Conservation (phyloP, 192 early-diverging fungal species). For the Coemansia sp. region DNA sequence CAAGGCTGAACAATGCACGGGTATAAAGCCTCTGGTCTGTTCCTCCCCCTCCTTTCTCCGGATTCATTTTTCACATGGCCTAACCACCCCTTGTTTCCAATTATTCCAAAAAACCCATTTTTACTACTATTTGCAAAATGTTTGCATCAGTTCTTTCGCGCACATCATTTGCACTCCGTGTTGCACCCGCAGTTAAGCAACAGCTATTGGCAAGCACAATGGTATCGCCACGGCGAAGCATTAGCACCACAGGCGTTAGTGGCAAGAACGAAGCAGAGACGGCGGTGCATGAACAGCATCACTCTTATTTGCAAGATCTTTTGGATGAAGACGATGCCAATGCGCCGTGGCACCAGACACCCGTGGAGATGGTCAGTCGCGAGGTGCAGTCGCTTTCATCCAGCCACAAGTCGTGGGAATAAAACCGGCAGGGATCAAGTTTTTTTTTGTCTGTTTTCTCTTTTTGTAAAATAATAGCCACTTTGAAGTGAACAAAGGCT, state of each 20-base stretch:
- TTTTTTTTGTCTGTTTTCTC: constrained; percentile 2
- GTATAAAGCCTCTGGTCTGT: no score
- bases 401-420: constrained; percentile 37
- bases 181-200: no score
- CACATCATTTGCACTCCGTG: neutral
- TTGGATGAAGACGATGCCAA: constrained; percentile 44
- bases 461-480: constrained; percentile 12
- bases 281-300: constrained; percentile 5
- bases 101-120: no score
- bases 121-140: no score
- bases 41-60: no score
- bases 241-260: constrained; percentile 5
- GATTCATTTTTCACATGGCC: no score
- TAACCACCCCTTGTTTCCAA: no score
- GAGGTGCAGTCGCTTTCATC: constrained; percentile 33
- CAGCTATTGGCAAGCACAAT: neutral
- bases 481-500: no score
- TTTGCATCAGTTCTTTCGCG: constrained; percentile 1
- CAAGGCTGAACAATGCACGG: no score
- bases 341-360: constrained; percentile 46
- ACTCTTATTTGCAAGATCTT: constrained; percentile 40
- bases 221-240: constrained; percentile 11
- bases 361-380: constrained; percentile 49
- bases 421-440: neutral
- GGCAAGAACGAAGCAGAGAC: constrained; percentile 19